Evolutionary conservation across 1,284 basidiomycete species (phyloP), one percentile per base, ranked within the genome.

Genomic region (Trametes versicolor): DNA sequence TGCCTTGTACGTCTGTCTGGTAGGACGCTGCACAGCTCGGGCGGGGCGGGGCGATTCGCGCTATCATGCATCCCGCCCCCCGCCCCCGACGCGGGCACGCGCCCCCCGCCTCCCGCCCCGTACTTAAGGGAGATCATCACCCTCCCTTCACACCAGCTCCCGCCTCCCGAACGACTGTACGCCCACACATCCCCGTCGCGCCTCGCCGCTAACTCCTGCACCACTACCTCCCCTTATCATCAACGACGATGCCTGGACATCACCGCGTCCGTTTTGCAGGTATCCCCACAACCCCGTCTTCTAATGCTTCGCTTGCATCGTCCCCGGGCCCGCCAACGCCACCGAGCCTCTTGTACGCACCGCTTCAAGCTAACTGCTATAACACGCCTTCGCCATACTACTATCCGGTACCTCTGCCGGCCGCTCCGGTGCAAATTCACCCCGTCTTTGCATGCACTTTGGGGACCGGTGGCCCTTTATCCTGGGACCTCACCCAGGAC

Each of bases 241-340:
- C 43, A 12, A 8, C 60, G 41, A 59, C 61, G 4, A 70, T 69
- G 68, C 68, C 65, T 8, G 68, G 58, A 47, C 66, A 69, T 55
- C 68, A 66, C 63, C 57, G 47, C 54, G 68, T 70, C 63, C 68
- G 58, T 43, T 70, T 70, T 59, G 65, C 58, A 27, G 64, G 65
- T 59, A 64, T 59, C 45, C 63, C 59, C 39, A 43, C 65, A 12
- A 66, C 67, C 13, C 67, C 68, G 55, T 64, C 65, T 34, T 62
- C 65, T 23, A 65, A 45, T 49, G 66, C 65, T 3, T 65, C 68
- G 19, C 62, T 67, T 59, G 57, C 63, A 21, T 58, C 58, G 36
- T 70, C 68, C 23, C 62, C 64, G 32, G 68, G 68, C 4, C 68
- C 65, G 13, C 23, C 43, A 19, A 70, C 68, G 15, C 68, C 68